Evolutionary conservation across 129 eudicot species (phyloP).

Genomic region (Kitagawia praeruptora): DNA sequence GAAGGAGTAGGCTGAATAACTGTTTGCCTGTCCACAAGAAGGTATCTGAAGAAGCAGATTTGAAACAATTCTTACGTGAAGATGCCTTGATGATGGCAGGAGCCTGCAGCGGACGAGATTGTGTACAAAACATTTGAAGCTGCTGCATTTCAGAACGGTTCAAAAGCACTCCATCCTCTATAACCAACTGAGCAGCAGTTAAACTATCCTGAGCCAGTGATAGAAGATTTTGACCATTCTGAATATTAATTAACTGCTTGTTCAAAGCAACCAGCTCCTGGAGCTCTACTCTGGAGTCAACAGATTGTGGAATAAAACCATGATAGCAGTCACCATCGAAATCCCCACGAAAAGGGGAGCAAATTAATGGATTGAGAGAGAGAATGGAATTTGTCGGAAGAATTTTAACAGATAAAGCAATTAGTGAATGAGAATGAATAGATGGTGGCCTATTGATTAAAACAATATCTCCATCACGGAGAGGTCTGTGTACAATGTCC

Average conservation of each 20-base stretch:
- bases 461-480: constrained; percentile 66
- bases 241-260: constrained; percentile 60
- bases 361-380: constrained; percentile 68
- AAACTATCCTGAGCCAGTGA: constrained; percentile 78
- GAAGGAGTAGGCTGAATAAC: constrained; percentile 62
- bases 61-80: neutral
- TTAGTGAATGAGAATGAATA: constrained; percentile 81
- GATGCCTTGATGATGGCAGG: constrained; percentile 44
- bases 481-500: constrained; percentile 51
- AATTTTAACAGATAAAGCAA: constrained; percentile 63
- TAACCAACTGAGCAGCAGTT: constrained; percentile 68
- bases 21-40: constrained; percentile 83
- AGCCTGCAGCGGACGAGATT: constrained; percentile 22
- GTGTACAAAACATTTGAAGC: constrained; percentile 68
- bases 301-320: constrained; percentile 77
- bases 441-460: constrained; percentile 88
- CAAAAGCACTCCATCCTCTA: constrained; percentile 57
- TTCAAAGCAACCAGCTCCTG: constrained; percentile 66
- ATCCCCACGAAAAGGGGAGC: constrained; percentile 85
- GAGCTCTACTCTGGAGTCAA: constrained; percentile 59
- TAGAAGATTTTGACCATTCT: constrained; percentile 61
- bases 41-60: constrained; percentile 15
- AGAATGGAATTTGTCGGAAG: constrained; percentile 65
- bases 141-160: constrained; percentile 53
- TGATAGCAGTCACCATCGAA: constrained; percentile 95